These are phyloP conservation scores for Ustilago tritici DNA, from an alignment of 1,284 basidiomycete genomes.

Conservation along the genomic window DNA sequence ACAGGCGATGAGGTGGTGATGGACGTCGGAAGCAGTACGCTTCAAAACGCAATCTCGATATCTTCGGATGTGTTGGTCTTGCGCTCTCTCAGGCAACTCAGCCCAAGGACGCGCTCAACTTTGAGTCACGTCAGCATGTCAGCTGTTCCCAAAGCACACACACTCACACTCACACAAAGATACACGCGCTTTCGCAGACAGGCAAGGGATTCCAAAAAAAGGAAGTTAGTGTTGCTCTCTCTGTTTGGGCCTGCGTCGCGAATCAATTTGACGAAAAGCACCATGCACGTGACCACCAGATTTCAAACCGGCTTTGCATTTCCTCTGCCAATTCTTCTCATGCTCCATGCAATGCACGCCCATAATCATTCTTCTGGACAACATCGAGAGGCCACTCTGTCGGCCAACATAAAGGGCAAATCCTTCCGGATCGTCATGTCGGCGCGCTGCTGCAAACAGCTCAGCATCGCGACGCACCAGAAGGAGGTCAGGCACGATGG, in stretches of 20 bases:
- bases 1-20: conserved; percentile 9
- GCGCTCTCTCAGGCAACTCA: background rate
- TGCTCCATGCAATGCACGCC: background rate
- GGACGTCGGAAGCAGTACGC: conserved; percentile 1
- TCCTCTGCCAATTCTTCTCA: conserved; percentile 10
- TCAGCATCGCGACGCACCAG: background rate
- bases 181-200: conserved; percentile 13
- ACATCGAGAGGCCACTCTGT: background rate
- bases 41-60: background rate
- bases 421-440: background rate
- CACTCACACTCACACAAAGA: background rate
- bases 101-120: background rate
- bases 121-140: conserved; percentile 28
- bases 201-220: background rate
- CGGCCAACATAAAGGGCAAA: background rate
- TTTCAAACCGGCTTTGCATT: conserved; percentile 12
- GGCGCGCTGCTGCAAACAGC: background rate
- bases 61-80: conserved; percentile 41
- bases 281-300: conserved; percentile 30
- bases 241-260: conserved; percentile 22
- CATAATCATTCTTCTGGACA: background rate
- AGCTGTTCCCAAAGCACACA: background rate
- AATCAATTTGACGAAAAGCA: background rate
- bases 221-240: conserved; percentile 37
- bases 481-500: conserved; percentile 11